These are phyloP conservation scores for Fusarium multiceps DNA, from an alignment of 2,329 filamentous ascomycete genomes.

Conservation along the genomic window DNA sequence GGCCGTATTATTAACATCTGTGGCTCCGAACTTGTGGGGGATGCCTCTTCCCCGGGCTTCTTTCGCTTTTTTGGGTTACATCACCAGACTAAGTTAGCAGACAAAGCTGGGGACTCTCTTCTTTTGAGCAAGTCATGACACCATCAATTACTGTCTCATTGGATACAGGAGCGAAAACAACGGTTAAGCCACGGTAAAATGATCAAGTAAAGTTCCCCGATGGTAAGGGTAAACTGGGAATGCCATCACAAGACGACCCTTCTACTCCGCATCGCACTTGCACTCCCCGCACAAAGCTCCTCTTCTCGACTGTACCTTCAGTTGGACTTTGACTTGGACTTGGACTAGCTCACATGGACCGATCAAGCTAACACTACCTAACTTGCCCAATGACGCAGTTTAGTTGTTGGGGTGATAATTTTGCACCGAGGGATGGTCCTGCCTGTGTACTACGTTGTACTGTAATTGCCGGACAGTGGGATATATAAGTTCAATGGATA, in stretches of 20 bases:
- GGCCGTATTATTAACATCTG: constrained; percentile 37
- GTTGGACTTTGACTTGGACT: not conserved
- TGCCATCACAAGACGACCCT: constrained; percentile 29
- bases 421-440: constrained; percentile 11
- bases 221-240: constrained; percentile 27
- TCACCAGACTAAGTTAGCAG: constrained; percentile 27
- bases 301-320: not conserved
- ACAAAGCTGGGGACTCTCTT: constrained; percentile 6
- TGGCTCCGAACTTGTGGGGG: constrained; percentile 3
- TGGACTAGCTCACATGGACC: not conserved
- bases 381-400: constrained; percentile 24
- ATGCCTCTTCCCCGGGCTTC: constrained; percentile 3
- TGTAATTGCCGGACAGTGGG: not conserved
- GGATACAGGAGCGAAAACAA: not conserved
- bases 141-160: constrained; percentile 12
- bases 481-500: constrained; percentile 27
- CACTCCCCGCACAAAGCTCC: constrained; percentile 8
- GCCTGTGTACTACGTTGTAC: not conserved
- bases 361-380: constrained; percentile 7
- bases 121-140: constrained; percentile 11
- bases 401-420: not conserved
- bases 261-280: constrained; percentile 14
- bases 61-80: constrained; percentile 25
- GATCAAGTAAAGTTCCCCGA: constrained; percentile 13
- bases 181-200: constrained; percentile 24